phyloP scores from a whole-genome alignment of 176 grass and related monocot genomes.

The Carex littledalei region DNA sequence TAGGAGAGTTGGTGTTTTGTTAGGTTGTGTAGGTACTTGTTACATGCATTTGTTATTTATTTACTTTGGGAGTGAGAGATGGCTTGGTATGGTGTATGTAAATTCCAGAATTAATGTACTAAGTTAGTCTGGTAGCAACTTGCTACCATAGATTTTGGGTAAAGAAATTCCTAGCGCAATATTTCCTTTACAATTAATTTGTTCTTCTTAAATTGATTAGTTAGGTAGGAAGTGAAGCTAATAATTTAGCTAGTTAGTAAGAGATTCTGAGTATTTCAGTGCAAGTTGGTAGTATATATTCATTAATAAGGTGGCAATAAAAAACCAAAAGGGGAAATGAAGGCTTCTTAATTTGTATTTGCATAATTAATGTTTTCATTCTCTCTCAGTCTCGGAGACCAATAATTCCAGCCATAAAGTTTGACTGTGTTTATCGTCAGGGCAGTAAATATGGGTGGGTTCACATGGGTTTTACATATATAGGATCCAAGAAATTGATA shows the following conservation, averaged over 20 bases:
- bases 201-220: background rate
- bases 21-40: background rate
- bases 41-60: background rate
- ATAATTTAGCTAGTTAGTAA: background rate
- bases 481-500: background rate
- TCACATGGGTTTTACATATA: background rate
- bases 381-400: background rate
- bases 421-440: background rate
- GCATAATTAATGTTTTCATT: background rate
- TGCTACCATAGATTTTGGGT: slow-evolving; percentile 14
- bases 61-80: background rate
- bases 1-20: slow-evolving; percentile 19
- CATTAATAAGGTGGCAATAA: background rate
- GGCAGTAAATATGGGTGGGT: background rate
- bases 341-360: background rate
- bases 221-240: background rate
- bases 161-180: background rate
- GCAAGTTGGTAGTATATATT: background rate
- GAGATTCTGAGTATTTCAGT: background rate
- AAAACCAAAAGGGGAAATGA: background rate
- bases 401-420: background rate
- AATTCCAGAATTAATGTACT: background rate
- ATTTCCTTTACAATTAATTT: background rate
- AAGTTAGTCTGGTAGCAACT: background rate
- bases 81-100: slow-evolving; percentile 1